Conservation (phyloP, 176 grass and related monocot species). For the Triticum urartu region DNA sequence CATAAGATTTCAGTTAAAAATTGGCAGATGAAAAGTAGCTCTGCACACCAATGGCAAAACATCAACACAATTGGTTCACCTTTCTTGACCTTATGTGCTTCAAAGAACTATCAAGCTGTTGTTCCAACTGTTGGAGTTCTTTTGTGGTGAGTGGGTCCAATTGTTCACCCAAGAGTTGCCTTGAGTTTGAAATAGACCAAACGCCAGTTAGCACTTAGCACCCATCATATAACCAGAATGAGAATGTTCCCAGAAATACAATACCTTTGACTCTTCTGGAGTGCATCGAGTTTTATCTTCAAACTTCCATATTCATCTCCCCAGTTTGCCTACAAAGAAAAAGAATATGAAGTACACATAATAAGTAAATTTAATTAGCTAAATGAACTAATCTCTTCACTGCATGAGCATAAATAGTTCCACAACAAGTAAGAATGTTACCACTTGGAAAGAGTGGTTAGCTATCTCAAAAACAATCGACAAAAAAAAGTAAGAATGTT, state of each 20-base stretch:
- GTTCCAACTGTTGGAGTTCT: constrained; percentile 87
- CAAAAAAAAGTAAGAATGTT: neutral
- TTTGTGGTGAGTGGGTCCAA: constrained; percentile 56
- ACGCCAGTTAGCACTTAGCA: constrained; percentile 14
- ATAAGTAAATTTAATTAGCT: constrained; percentile 3
- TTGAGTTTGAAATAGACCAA: constrained; percentile 26
- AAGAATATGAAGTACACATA: constrained; percentile 15
- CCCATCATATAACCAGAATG: neutral
- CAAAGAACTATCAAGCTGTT: constrained; percentile 75
- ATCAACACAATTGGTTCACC: constrained; percentile 39
- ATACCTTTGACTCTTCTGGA: constrained; percentile 79
- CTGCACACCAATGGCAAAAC: neutral
- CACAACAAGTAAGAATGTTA: neutral
- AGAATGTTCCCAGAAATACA: constrained; percentile 2
- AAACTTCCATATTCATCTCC: constrained; percentile 58
- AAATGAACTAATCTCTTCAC: neutral
- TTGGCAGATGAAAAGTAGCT: constrained; percentile 7
- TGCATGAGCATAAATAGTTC: neutral
- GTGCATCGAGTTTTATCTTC: constrained; percentile 64
- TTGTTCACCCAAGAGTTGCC: constrained; percentile 85
- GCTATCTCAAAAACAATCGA: too few species aligned
- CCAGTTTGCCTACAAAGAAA: constrained; percentile 48
- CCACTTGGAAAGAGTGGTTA: too few species aligned
- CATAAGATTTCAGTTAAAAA: constrained; percentile 14
- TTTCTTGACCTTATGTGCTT: constrained; percentile 88